Evolutionary conservation across 106 monocot genomes (phyloP).

Genomic region (Agapanthus africanus): DNA sequence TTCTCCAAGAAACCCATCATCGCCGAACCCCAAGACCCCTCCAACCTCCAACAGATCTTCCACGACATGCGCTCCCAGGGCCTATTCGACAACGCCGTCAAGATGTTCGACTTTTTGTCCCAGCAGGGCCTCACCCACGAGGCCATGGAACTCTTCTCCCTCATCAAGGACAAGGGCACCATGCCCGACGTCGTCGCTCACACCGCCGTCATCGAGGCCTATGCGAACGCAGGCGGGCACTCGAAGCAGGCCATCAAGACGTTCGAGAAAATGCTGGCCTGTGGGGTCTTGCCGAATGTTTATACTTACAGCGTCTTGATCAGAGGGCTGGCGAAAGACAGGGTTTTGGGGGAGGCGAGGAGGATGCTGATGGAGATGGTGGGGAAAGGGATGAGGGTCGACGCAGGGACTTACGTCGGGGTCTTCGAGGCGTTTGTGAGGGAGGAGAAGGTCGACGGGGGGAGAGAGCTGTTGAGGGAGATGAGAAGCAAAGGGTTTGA

Average conservation of each 20-base stretch:
- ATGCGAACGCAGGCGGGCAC: conserved; percentile 76
- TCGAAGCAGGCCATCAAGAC: conserved; percentile 64
- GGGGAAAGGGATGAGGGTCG: conserved; percentile 69
- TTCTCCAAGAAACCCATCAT: conserved; percentile 78
- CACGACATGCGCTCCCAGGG: conserved; percentile 84
- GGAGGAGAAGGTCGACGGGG: conserved; percentile 47
- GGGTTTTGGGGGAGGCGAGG: conserved; percentile 48
- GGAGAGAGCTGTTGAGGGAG: conserved; percentile 54
- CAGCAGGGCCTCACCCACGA: conserved; percentile 94
- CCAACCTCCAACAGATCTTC: conserved; percentile 83
- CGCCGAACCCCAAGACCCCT: conserved; percentile 58
- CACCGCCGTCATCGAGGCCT: conserved; percentile 93
- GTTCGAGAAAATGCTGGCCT: conserved; percentile 80
- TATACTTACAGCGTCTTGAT: conserved; percentile 82
- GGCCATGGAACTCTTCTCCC: conserved; percentile 70
- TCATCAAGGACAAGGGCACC: conserved; percentile 84
- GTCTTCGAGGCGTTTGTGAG: conserved; percentile 74
- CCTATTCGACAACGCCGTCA: conserved; percentile 74
- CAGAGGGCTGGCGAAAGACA: conserved; percentile 64
- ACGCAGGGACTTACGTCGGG: conserved; percentile 38
- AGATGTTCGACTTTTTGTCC: conserved; percentile 98
- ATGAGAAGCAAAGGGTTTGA: conserved; percentile 61
- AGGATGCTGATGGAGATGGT: conserved; percentile 73
- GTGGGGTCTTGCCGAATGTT: conserved; percentile 74
- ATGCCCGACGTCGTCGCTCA: conserved; percentile 99